These are phyloP conservation scores for Plasmodium berghei DNA, from an alignment of 169 alveolate genomes.

Conservation along the genomic window DNA sequence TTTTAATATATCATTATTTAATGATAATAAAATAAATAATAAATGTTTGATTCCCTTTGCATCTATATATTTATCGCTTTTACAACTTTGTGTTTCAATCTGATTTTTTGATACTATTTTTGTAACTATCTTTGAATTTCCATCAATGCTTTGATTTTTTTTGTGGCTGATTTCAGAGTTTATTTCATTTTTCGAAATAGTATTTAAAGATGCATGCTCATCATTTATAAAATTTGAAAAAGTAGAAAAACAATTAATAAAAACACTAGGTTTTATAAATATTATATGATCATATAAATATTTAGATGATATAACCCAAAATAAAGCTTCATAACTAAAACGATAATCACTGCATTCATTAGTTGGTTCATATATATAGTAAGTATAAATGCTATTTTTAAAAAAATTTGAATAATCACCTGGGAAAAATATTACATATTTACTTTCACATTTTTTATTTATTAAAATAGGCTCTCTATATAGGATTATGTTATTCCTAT, in stretches of 20 bases:
- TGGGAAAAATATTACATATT: slow-evolving; percentile 62
- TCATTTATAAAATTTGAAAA: slow-evolving; percentile 58
- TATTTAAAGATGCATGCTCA: slow-evolving; percentile 1
- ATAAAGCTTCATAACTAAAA: slow-evolving; percentile 67
- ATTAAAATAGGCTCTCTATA: slow-evolving; percentile 64
- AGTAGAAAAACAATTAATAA: slow-evolving; percentile 23
- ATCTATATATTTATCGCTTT: neutral
- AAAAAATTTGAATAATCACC: slow-evolving; percentile 73
- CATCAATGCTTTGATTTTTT: neutral
- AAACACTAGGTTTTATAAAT: slow-evolving; percentile 58
- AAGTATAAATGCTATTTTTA: slow-evolving; percentile 46
- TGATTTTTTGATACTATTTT: neutral
- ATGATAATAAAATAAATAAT: slow-evolving; percentile 22
- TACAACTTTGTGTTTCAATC: neutral
- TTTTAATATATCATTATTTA: slow-evolving; percentile 25
- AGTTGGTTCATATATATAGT: slow-evolving; percentile 8
- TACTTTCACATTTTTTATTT: slow-evolving; percentile 5
- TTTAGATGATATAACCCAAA: slow-evolving; percentile 61
- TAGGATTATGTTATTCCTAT: slow-evolving; percentile 23
- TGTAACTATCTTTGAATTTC: neutral
- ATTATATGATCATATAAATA: slow-evolving; percentile 60
- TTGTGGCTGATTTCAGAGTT: neutral
- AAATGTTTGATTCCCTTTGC: slow-evolving; percentile 50
- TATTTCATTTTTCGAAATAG: neutral
- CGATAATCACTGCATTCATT: slow-evolving; percentile 54